Conservation (phyloP, 208 protist species). For the Trypanosoma mega region DNA sequence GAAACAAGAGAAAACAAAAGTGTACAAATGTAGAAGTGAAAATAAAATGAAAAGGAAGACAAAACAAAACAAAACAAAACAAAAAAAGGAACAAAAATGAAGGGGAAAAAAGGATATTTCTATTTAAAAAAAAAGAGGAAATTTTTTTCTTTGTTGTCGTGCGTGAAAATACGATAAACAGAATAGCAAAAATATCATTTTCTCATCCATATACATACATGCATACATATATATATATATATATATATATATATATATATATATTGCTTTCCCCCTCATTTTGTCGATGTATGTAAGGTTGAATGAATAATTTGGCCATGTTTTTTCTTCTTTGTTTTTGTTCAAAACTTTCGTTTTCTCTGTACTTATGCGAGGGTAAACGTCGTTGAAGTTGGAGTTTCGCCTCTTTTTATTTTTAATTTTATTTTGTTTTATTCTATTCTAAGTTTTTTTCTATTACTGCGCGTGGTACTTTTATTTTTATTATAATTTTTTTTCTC, state of each 20-base stretch:
- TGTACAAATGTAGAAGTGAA: no score
- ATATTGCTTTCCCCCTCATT: background rate
- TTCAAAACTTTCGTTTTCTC: background rate
- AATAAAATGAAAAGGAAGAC: no score
- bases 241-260: background rate
- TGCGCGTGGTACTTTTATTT: no score
- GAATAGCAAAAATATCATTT: background rate
- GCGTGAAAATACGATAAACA: background rate
- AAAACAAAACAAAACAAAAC: no score
- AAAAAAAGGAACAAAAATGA: no score
- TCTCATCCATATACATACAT: background rate
- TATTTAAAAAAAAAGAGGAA: background rate
- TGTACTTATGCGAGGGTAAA: background rate
- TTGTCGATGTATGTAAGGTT: background rate
- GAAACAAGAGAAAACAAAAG: no score
- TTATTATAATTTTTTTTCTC: no score
- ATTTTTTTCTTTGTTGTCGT: background rate
- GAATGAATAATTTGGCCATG: background rate
- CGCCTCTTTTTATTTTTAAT: background rate
- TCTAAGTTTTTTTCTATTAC: no score
- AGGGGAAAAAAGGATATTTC: no score
- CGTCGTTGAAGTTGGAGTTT: no score
- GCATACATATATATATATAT: background rate
- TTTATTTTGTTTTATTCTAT: background rate
- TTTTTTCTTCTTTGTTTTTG: conserved; percentile 6